Conservation (phyloP, 2,329 filamentous ascomycete genomes). For the Gaeumannomyces tritici region DNA sequence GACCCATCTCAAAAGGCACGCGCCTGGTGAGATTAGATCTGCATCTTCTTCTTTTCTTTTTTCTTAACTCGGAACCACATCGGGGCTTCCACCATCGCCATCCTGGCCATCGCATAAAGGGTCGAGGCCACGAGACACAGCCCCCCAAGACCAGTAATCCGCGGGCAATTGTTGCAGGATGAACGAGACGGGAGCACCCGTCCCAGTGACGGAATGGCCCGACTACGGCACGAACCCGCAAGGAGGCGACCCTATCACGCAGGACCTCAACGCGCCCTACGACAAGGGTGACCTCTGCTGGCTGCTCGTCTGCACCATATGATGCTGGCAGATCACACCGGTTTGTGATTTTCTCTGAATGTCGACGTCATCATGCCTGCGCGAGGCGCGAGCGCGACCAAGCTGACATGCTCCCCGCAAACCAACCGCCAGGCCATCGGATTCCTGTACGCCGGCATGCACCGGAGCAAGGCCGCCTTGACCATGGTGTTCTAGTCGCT, state of each 20-base stretch:
- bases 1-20: background rate
- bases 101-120: too few species aligned
- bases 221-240: background rate
- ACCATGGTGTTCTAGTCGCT: constrained; percentile 53
- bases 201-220: background rate
- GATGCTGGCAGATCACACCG: background rate
- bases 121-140: background rate
- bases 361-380: too few species aligned
- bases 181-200: background rate
- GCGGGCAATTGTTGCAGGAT: background rate
- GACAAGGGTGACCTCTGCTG: constrained; percentile 1
- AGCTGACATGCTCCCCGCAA: too few species aligned
- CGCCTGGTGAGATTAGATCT: background rate
- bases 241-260: constrained; percentile 1
- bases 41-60: background rate
- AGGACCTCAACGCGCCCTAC: constrained; percentile 10
- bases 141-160: too few species aligned
- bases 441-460: constrained; percentile 53
- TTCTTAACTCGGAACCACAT: too few species aligned
- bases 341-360: background rate
- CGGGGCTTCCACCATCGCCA: too few species aligned
- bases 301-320: background rate
- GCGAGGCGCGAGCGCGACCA: too few species aligned
- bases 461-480: constrained; percentile 51
- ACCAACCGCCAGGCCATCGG: constrained; percentile 39